Conservation (phyloP, 148 eudicot genomes). For the Diospyros kaki region DNA sequence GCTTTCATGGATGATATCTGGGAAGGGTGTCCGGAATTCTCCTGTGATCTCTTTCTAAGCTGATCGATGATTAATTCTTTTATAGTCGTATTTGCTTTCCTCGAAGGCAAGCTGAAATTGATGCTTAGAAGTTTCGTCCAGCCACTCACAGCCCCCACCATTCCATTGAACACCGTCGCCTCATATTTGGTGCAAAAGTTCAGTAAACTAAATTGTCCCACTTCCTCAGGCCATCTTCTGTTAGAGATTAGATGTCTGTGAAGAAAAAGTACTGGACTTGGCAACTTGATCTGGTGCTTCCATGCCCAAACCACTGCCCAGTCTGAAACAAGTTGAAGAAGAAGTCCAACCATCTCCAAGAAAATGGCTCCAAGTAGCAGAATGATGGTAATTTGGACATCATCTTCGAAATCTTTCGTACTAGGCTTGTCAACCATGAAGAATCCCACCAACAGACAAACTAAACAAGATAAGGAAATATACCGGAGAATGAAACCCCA, state of each 20-base stretch:
- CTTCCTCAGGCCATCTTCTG: neutral
- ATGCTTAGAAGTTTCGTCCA: too few relatives aligned
- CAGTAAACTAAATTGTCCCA: neutral
- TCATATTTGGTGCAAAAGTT: too few relatives aligned
- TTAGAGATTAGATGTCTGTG: neutral
- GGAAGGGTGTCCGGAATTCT: too few relatives aligned
- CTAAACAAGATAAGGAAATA: neutral
- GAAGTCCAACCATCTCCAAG: neutral
- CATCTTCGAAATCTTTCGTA: neutral
- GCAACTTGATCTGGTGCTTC: too few relatives aligned
- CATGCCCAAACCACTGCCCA: slow-evolving; percentile 11
- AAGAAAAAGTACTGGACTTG: too few relatives aligned
- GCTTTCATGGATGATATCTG: too few relatives aligned
- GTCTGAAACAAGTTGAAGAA: slow-evolving; percentile 8
- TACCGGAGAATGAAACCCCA: neutral
- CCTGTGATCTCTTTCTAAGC: neutral
- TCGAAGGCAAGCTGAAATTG: neutral
- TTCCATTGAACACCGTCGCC: too few relatives aligned
- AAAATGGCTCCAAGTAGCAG: slow-evolving; percentile 9
- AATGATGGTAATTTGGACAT: neutral
- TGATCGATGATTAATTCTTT: slow-evolving; percentile 6
- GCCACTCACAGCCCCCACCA: too few relatives aligned
- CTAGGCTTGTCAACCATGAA: neutral
- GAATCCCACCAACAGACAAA: neutral
- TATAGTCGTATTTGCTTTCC: neutral